Base-by-base conservation (phyloP, 2,329 filamentous ascomycete species). In the Pseudocercospora vitis region DNA sequence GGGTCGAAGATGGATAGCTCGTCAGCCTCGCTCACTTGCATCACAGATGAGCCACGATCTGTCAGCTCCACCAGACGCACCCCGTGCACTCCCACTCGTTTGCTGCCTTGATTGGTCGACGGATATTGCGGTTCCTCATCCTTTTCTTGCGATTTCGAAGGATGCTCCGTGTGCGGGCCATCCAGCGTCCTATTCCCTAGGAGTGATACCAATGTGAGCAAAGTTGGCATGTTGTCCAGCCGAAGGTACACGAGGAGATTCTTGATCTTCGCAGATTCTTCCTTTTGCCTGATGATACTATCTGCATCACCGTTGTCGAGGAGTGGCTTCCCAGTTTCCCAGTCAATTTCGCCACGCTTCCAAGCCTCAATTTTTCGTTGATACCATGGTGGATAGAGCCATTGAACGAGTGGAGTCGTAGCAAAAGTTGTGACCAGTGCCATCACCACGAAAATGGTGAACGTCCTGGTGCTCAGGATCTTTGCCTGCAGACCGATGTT, bases 391-490 rank as follows among this genome's bases (percentile, higher is more conserved):
- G 91, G 91, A 60, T 95, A 96, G 5, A 95, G 76, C 48, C 76
- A 77, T 9, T 82, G 79, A 1, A 87, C 88, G 33, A 95, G 73
- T 0, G 91, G 91, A 0, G 91, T 91, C 0, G 91, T 95, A 0
- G 84, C 73, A 53, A 96, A 90, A 0, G 91, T 96, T 0, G 90
- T 95, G 26, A 95, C 77, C 2, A 95, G 76, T 7, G 91, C 91
- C 91, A 96, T 96, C 65, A 96, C 88, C 18, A 96, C 90, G 63
- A 96, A 95, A 50, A 96, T 95, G 48, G 91, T 95, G 65, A 96
- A 96, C 0, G 90, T 95, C 12, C 88, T 78, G 0, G 79, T 80
- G 54, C 87, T 91, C 14, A 96, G 77, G 56, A 95, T 56, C 16
- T 49, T 39, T 7, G 53, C 53, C n/a, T 56, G 53, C 7, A 56